Conservation (phyloP, 805 yeast species). For the Cyberlindnera maritima region DNA sequence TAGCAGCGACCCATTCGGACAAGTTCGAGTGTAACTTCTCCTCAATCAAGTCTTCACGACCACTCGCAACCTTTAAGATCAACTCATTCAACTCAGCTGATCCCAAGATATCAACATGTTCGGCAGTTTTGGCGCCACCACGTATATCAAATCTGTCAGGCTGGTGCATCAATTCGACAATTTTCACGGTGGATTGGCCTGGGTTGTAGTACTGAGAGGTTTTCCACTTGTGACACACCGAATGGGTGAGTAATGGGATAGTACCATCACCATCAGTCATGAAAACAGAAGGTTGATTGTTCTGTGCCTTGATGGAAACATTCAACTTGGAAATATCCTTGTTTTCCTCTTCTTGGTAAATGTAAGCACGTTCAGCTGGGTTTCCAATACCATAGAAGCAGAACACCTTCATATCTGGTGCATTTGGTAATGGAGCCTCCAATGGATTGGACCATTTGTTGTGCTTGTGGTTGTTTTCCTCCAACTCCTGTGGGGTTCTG, state of each 20-base stretch:
- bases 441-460: constrained; percentile 93
- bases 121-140: constrained; percentile 97
- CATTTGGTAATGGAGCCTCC: constrained; percentile 87
- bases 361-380: constrained; percentile 92
- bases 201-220: constrained; percentile 75
- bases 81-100: constrained; percentile 89
- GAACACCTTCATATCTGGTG: constrained; percentile 85
- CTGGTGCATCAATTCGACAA: constrained; percentile 90
- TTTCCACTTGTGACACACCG: constrained; percentile 92
- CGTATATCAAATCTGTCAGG: constrained; percentile 93
- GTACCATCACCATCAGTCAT: constrained; percentile 97
- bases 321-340: constrained; percentile 52
- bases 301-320: constrained; percentile 67
- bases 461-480: constrained; percentile 63
- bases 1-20: constrained; percentile 50
- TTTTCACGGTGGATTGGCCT: constrained; percentile 63
- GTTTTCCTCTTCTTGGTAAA: constrained; percentile 68
- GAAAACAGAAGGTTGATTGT: constrained; percentile 59
- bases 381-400: constrained; percentile 97
- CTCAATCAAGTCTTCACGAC: constrained; percentile 65
- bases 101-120: constrained; percentile 95
- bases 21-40: constrained; percentile 59
- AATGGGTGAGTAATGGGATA: constrained; percentile 78
- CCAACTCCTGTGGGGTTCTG: constrained; percentile 52
- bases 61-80: constrained; percentile 77